Evolutionary conservation across 1,284 basidiomycete genomes (phyloP).

Genomic region (Amylostereum areolatum): DNA sequence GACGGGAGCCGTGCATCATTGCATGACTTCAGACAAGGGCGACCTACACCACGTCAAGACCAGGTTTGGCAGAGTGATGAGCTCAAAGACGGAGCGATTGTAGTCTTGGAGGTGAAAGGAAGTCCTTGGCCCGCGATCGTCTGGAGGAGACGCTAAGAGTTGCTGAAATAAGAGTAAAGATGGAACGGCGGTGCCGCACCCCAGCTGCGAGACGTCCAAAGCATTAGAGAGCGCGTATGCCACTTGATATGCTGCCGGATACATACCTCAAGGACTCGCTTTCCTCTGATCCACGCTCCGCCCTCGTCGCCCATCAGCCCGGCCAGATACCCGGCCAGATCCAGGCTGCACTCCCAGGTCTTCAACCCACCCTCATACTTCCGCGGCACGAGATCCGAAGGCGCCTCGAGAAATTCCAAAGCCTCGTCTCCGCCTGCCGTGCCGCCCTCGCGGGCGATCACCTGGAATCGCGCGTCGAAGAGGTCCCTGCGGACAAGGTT

Average conservation of each 20-base stretch:
- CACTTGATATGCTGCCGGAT: no score
- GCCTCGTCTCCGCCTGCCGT: constrained; percentile 20
- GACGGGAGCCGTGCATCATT: no score
- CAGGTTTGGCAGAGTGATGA: constrained; percentile 87
- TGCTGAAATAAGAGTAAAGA: constrained; percentile 66
- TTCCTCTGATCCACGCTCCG: constrained; percentile 28
- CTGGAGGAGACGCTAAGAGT: constrained; percentile 40
- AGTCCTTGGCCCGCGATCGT: constrained; percentile 27
- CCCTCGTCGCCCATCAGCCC: constrained; percentile 21
- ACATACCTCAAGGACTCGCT: constrained; percentile 59
- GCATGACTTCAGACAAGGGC: constrained; percentile 3
- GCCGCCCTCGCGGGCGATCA: constrained; percentile 48
- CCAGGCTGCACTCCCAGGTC: constrained; percentile 95
- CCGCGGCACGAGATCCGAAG: constrained; percentile 88
- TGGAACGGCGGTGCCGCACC: constrained; percentile 90
- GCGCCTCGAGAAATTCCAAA: constrained; percentile 66
- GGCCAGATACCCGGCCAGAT: constrained; percentile 65
- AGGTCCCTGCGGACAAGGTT: constrained; percentile 76
- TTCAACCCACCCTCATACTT: constrained; percentile 96
- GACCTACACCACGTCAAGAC: constrained; percentile 80
- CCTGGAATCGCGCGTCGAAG: constrained; percentile 91
- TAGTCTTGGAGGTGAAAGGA: constrained; percentile 91
- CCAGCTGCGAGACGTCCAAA: constrained; percentile 47
- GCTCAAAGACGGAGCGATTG: constrained; percentile 77
- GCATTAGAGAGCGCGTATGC: not conserved